Evolutionary conservation across 78 protist genomes (phyloP).

Genomic region (Pelomyxa schiedti): DNA sequence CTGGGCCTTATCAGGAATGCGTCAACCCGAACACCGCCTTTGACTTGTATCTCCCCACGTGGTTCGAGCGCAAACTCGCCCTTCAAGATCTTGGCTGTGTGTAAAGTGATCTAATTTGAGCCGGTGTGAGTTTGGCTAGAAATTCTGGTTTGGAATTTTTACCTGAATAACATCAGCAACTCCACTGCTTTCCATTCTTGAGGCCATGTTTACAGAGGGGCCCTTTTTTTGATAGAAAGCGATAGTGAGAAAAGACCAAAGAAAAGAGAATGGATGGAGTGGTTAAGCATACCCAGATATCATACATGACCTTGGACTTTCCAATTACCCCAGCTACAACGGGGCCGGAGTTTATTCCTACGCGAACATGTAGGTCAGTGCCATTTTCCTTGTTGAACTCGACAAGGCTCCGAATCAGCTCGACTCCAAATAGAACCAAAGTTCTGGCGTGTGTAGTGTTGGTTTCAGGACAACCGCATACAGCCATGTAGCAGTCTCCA

Average conservation of each 20-base stretch:
- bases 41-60: too few species aligned
- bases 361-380: not conserved
- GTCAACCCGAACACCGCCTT: too few species aligned
- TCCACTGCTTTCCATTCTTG: not conserved
- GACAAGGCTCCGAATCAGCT: not conserved
- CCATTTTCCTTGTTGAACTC: not conserved
- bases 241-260: not conserved
- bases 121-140: too few species aligned
- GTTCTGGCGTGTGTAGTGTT: not conserved
- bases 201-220: not conserved
- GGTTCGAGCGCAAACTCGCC: too few species aligned
- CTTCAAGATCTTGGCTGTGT: too few species aligned
- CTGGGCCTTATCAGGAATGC: too few species aligned
- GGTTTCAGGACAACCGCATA: not conserved
- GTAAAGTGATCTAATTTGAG: too few species aligned
- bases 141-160: too few species aligned
- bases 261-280: not conserved
- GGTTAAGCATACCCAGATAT: not conserved
- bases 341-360: not conserved
- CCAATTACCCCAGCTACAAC: not conserved
- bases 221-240: too few species aligned
- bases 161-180: not conserved
- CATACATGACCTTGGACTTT: not conserved
- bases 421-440: not conserved
- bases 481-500: not conserved